A percentile compares a stretch with the other conserved stretches of the same genome.
These are phyloP conservation scores for Taiwanofungus camphoratus DNA, from an alignment of 1,284 basidiomycete species.

Conservation along the genomic window DNA sequence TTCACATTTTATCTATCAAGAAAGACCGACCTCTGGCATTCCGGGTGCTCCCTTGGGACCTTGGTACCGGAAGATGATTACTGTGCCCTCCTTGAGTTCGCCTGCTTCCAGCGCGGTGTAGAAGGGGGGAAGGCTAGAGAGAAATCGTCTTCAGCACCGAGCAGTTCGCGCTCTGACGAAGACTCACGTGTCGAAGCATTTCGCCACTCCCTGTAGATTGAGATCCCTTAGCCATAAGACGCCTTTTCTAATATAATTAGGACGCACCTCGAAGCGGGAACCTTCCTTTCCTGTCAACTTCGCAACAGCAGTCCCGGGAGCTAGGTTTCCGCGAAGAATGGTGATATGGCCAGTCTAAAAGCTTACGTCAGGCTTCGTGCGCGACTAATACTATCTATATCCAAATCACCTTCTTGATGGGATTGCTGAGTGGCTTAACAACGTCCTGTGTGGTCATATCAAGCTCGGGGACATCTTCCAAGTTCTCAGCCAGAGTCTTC, in stretches of 20 bases:
- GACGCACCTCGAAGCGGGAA: slow-evolving; percentile 68
- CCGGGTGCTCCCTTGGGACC: slow-evolving; percentile 95
- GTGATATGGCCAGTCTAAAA: slow-evolving; percentile 83
- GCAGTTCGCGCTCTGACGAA: not conserved
- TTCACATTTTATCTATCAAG: not conserved
- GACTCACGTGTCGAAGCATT: slow-evolving; percentile 67
- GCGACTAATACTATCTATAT: not conserved
- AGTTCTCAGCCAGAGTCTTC: slow-evolving; percentile 89
- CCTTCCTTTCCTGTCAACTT: slow-evolving; percentile 98
- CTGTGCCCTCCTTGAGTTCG: slow-evolving; percentile 80
- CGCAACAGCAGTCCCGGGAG: slow-evolving; percentile 88
- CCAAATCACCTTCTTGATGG: slow-evolving; percentile 62
- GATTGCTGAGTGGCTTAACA: slow-evolving; percentile 72
- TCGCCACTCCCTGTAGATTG: slow-evolving; percentile 53
- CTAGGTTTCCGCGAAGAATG: slow-evolving; percentile 87
- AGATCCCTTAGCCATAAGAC: not conserved
- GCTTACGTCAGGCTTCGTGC: not conserved
- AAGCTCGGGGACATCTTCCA: slow-evolving; percentile 74
- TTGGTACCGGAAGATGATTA: slow-evolving; percentile 91
- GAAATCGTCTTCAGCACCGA: not conserved
- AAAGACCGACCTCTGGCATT: slow-evolving; percentile 77
- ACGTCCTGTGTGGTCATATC: slow-evolving; percentile 81
- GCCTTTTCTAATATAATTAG: slow-evolving; percentile 1
- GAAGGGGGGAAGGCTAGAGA: slow-evolving; percentile 69
- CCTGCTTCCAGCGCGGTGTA: slow-evolving; percentile 80